phyloP scores from a whole-genome alignment of 2,329 filamentous ascomycete genomes.

The Colletotrichum filicis region DNA sequence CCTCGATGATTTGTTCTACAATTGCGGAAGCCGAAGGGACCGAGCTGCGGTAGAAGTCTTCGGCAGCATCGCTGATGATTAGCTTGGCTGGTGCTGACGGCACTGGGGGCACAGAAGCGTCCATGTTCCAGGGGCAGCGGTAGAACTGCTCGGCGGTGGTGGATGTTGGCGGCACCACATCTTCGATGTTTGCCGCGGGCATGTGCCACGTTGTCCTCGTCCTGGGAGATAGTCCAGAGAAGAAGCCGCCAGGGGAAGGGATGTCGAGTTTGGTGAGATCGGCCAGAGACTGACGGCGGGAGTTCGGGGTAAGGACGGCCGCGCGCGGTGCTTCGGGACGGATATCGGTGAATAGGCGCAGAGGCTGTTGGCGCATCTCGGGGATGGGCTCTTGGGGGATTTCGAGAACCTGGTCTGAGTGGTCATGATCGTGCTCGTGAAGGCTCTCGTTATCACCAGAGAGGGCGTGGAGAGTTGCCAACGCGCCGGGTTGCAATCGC shows the following conservation, averaged over 20 bases:
- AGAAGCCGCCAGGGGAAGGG: constrained; percentile 92
- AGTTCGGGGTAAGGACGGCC: constrained; percentile 47
- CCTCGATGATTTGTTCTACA: constrained; percentile 76
- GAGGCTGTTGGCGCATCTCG: constrained; percentile 65
- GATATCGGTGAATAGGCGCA: constrained; percentile 59
- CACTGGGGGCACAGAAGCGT: constrained; percentile 49
- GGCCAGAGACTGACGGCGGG: constrained; percentile 70
- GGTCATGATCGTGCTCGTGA: constrained; percentile 71
- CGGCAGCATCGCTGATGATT: constrained; percentile 48
- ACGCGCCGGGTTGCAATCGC: constrained; percentile 80
- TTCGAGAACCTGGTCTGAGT: constrained; percentile 61
- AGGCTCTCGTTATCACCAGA: constrained; percentile 63
- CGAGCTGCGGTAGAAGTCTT: constrained; percentile 52
- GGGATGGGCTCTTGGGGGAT: constrained; percentile 54
- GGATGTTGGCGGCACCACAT: constrained; percentile 77
- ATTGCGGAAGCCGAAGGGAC: constrained; percentile 51
- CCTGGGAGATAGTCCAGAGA: constrained; percentile 81
- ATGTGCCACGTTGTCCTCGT: constrained; percentile 86
- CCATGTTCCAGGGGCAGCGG: constrained; percentile 78
- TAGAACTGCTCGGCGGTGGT: constrained; percentile 95
- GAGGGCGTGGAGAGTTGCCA: constrained; percentile 83
- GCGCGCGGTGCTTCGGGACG: constrained; percentile 41
- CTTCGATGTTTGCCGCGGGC: constrained; percentile 63
- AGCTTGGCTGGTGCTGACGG: constrained; percentile 34
- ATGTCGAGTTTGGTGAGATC: constrained; percentile 86